Conservation (phyloP, 2,329 filamentous ascomycete species). For the Calonectria hawksworthii region DNA sequence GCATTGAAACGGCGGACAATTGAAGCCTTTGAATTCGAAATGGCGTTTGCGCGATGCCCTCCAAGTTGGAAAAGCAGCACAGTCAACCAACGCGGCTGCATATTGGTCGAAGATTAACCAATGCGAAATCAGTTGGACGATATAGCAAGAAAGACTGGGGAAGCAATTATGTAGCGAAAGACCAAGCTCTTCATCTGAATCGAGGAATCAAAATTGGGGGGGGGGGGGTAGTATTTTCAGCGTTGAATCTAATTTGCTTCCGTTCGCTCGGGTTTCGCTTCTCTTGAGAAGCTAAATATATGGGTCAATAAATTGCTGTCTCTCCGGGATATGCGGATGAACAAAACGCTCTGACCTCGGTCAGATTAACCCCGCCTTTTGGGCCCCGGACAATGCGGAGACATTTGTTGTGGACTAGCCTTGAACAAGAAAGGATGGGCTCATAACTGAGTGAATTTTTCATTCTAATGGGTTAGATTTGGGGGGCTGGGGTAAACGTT, state of each 20-base stretch:
- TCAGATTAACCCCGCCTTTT: neutral
- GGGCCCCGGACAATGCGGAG: neutral
- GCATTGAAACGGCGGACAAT: neutral
- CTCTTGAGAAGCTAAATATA: neutral
- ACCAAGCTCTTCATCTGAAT: neutral
- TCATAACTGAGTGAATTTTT: conserved; percentile 3
- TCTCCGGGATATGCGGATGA: neutral
- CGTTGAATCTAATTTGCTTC: neutral
- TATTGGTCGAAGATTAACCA: neutral
- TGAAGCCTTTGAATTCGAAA: neutral
- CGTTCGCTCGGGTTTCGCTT: neutral
- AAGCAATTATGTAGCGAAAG: neutral
- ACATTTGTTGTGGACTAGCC: neutral
- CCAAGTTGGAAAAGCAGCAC: neutral
- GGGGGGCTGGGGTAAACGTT: conserved; percentile 3
- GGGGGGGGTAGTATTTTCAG: neutral
- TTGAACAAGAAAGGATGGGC: conserved; percentile 2
- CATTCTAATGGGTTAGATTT: neutral
- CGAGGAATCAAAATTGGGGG: too few species aligned
- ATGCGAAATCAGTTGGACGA: neutral
- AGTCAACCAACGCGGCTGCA: neutral
- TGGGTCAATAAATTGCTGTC: neutral
- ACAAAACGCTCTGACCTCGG: neutral
- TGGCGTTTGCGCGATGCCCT: neutral
- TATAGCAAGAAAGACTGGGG: neutral